Percentiles rank a stretch among this genome's conserved stretches.
These are phyloP conservation scores for Clonostachys rhizophaga DNA, from an alignment of 2,329 filamentous ascomycete genomes.

Conservation along the genomic window DNA sequence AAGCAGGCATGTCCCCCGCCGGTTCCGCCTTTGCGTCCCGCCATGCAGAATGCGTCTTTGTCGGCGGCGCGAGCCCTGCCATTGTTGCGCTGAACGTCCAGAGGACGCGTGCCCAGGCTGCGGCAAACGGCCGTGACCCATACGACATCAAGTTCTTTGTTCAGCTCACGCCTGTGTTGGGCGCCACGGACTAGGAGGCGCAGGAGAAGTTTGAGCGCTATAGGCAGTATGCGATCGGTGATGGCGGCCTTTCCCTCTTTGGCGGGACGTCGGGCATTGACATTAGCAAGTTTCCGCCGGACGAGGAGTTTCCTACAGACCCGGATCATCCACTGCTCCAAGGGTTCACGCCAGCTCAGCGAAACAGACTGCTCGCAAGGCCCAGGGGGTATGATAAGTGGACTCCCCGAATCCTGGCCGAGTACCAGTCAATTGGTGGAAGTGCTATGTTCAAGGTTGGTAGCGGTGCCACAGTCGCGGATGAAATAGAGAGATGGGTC, in stretches of 20 bases:
- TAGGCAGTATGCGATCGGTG: slow-evolving; percentile 44
- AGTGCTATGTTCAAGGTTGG: slow-evolving; percentile 19
- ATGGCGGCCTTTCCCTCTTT: slow-evolving; percentile 51
- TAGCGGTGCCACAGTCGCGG: slow-evolving; percentile 19
- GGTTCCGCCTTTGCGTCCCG: slow-evolving; percentile 51
- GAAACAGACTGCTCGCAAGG: slow-evolving; percentile 25
- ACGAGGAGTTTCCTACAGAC: slow-evolving; percentile 53
- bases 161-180: slow-evolving; percentile 41
- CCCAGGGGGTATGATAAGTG: slow-evolving; percentile 26
- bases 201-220: slow-evolving; percentile 43
- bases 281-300: slow-evolving; percentile 49
- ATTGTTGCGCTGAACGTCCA: slow-evolving; percentile 41
- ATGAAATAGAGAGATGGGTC: slow-evolving; percentile 26
- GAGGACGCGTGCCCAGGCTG: slow-evolving; percentile 42
- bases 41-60: slow-evolving; percentile 58
- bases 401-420: slow-evolving; percentile 20
- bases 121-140: slow-evolving; percentile 47
- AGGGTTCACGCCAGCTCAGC: slow-evolving; percentile 31
- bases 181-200: slow-evolving; percentile 47
- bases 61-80: slow-evolving; percentile 42
- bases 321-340: slow-evolving; percentile 36
- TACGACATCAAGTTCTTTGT: slow-evolving; percentile 45
- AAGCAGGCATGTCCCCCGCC: slow-evolving; percentile 54
- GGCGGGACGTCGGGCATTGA: slow-evolving; percentile 58
- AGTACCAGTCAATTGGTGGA: slow-evolving; percentile 23